Base-by-base conservation (phyloP, 768 basidiomycete genomes). In the Lactifluus pinguis region DNA sequence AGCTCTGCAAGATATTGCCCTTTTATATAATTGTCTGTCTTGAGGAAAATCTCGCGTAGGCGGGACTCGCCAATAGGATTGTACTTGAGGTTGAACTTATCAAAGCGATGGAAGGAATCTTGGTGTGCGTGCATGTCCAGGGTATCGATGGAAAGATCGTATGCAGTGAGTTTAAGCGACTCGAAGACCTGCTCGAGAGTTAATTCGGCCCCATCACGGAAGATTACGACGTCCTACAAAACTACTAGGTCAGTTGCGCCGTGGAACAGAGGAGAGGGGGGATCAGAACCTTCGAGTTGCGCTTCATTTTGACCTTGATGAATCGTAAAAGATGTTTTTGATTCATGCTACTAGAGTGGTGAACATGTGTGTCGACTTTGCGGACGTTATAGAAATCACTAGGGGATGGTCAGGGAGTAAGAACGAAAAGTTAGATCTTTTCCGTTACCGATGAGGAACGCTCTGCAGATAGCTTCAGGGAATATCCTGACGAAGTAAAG, bases 81-180 rank as follows among this genome's bases (percentile, higher is more conserved):
- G 72, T 98, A 98, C 73, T 98, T 93, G 47, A 97, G 76, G 68
- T 98, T 98, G 76, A 98, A 98, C 70, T 95, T 93, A 76, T 97
- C 97, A 69, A 97, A 98, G 14, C 97, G 89, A 72, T 99, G 95
- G 79, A 99, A 98, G 1, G 94, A 91, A 69, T 97, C 95, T 65
- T 91, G 88, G 72, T 99, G 95, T 0, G 95, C 97, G 65, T 98
- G 97, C 97, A 99, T 99, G 70, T 99, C 97, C 44, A 99, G 82
- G 3, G 97, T 99, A 70, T 99, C 97, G 70, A 99, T 98, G 11
- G 94, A 97, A 38, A 99, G 81, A 67, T 99, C 97, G 72, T 99
- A 99, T 1, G 97, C 95, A 1, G 90, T 95, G 44, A 99, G 77
- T 67, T 95, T 86, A 32, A 99, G 82, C 13, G 92, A 95, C 69